phyloP scores from a whole-genome alignment of 2,329 filamentous ascomycete genomes.

The Tothia fuscella region DNA sequence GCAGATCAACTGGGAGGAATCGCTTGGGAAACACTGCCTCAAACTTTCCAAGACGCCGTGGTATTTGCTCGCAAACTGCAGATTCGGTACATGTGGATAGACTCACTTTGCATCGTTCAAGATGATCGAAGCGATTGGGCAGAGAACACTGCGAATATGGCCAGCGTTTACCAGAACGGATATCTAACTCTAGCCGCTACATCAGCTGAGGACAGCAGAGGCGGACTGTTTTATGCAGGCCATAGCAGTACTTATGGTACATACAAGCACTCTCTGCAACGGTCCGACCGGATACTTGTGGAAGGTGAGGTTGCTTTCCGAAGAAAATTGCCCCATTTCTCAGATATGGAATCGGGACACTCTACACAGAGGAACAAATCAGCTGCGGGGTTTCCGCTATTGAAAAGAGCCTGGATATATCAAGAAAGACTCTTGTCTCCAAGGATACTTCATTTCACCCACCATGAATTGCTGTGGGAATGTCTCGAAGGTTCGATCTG shows the following conservation, averaged over 20 bases:
- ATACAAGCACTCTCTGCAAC: neutral
- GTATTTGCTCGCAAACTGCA: neutral
- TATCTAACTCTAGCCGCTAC: neutral
- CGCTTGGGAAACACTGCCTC: neutral
- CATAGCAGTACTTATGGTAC: too few relatives aligned
- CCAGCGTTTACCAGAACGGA: conserved; percentile 11
- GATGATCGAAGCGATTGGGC: conserved; percentile 11
- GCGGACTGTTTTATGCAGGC: neutral
- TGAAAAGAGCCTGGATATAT: neutral
- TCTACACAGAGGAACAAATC: neutral
- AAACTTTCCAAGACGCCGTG: conserved; percentile 6
- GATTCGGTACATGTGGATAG: conserved; percentile 13
- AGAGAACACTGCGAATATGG: conserved; percentile 11
- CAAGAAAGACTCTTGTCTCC: neutral
- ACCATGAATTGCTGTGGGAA: neutral
- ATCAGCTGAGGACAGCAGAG: neutral
- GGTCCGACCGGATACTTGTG: neutral
- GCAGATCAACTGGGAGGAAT: neutral
- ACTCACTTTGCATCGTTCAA: conserved; percentile 15
- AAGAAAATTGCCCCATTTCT: neutral
- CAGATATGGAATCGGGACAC: neutral
- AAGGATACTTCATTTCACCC: neutral
- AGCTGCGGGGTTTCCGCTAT: neutral
- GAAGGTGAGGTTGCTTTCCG: neutral
- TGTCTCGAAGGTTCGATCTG: neutral